Percentiles rank a stretch among this genome's conserved stretches.
These are phyloP conservation scores for Sporothrix mexicana DNA, from an alignment of 2,329 filamentous ascomycete genomes.

Conservation along the genomic window DNA sequence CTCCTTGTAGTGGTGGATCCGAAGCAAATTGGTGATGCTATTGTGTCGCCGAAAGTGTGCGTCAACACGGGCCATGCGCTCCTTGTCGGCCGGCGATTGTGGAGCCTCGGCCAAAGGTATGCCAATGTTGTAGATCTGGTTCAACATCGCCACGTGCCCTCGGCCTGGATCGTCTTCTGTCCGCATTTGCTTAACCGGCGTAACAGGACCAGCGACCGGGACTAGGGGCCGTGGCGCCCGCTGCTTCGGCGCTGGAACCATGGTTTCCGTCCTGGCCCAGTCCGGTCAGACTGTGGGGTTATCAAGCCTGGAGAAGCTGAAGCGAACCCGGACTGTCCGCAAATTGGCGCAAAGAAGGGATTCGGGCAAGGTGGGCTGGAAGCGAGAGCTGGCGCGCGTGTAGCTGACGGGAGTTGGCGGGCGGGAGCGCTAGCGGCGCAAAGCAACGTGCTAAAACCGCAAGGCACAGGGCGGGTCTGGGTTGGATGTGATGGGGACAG, in stretches of 20 bases:
- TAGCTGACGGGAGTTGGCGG: constrained; percentile 15
- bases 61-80: constrained; percentile 34
- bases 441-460: constrained; percentile 7
- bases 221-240: constrained; percentile 1
- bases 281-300: not conserved
- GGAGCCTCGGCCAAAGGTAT: constrained; percentile 38
- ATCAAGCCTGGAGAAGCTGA: not conserved
- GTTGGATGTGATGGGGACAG: too few species aligned
- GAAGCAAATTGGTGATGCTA: constrained; percentile 39
- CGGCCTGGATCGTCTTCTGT: constrained; percentile 35
- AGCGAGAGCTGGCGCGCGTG: not conserved
- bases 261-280: not conserved
- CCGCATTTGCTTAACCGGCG: constrained; percentile 34
- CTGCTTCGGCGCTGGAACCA: constrained; percentile 6
- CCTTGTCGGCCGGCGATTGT: constrained; percentile 38
- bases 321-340: not conserved
- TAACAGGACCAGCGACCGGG: constrained; percentile 20
- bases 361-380: not conserved
- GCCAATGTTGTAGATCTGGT: constrained; percentile 42
- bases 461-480: not conserved
- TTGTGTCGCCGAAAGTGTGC: constrained; percentile 36
- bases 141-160: constrained; percentile 39
- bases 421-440: constrained; percentile 27
- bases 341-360: not conserved
- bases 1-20: constrained; percentile 39